Conservation (phyloP, 2,329 filamentous ascomycete species). For the Fusarium bactridioides region DNA sequence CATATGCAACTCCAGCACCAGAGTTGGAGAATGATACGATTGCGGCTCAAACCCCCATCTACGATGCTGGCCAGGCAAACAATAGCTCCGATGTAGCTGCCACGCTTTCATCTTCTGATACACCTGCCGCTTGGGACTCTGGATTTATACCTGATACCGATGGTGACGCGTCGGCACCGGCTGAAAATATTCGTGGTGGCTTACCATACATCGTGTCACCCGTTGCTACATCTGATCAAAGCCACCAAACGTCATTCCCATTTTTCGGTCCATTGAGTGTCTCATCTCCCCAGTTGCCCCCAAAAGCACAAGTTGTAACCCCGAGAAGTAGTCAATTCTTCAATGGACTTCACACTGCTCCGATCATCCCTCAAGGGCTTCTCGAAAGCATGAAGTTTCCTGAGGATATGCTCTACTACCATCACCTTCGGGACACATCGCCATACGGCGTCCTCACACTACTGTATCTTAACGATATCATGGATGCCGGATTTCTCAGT, state of each 20-base stretch:
- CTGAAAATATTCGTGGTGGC: background rate
- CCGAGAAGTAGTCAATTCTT: background rate
- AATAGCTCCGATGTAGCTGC: background rate
- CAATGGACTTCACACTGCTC: background rate
- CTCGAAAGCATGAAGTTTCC: slow-evolving; percentile 20
- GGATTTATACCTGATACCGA: background rate
- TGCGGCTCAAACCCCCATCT: background rate
- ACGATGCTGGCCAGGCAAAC: background rate
- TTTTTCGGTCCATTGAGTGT: background rate
- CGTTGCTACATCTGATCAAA: background rate
- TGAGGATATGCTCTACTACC: slow-evolving; percentile 31
- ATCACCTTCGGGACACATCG: slow-evolving; percentile 17
- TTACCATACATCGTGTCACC: background rate
- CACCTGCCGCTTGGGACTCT: background rate
- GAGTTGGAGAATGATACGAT: background rate
- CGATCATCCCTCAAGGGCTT: slow-evolving; percentile 6
- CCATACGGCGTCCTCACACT: slow-evolving; percentile 18
- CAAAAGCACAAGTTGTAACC: background rate
- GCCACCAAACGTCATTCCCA: background rate
- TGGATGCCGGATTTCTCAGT: background rate
- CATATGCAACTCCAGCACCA: background rate
- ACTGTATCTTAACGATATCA: slow-evolving; percentile 7
- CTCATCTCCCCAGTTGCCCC: background rate
- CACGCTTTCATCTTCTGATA: background rate
- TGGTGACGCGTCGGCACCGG: background rate